These are phyloP conservation scores for Hippophae gyantsensis DNA, from an alignment of 306 rosid species.

Conservation along the genomic window DNA sequence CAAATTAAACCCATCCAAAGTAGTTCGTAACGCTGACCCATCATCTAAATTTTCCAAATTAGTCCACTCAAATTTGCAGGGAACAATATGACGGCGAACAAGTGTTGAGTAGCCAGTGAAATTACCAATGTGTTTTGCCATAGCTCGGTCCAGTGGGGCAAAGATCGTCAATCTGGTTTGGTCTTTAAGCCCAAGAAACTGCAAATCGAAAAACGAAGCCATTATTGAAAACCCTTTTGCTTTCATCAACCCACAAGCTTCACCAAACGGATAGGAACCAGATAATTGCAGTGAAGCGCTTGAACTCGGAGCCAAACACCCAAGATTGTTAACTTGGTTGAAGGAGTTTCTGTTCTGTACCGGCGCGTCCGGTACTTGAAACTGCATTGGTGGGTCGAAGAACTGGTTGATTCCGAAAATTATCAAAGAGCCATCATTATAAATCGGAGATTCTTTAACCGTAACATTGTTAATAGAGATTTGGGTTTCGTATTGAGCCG, in stretches of 20 bases:
- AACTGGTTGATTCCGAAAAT: slow-evolving; percentile 28
- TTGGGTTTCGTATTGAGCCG: neutral
- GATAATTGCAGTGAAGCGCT: neutral
- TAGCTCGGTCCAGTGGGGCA: slow-evolving; percentile 29
- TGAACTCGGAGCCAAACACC: slow-evolving; percentile 4
- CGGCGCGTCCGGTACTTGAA: slow-evolving; percentile 13
- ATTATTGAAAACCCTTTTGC: slow-evolving; percentile 28
- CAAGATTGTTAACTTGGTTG: neutral
- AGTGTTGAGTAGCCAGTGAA: slow-evolving; percentile 19
- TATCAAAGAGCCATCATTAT: slow-evolving; percentile 31
- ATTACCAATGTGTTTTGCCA: slow-evolving; percentile 8
- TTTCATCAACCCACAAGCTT: slow-evolving; percentile 18
- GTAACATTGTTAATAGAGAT: slow-evolving; percentile 50
- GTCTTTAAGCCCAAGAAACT: slow-evolving; percentile 21
- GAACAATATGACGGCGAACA: slow-evolving; percentile 37
- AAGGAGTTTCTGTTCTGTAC: neutral
- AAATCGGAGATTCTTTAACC: slow-evolving; percentile 26
- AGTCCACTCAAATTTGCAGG: slow-evolving; percentile 42
- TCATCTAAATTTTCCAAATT: slow-evolving; percentile 26
- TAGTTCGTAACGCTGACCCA: slow-evolving; percentile 27
- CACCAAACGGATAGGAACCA: slow-evolving; percentile 5
- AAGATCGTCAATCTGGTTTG: slow-evolving; percentile 27
- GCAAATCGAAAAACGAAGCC: slow-evolving; percentile 34
- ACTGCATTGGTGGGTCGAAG: slow-evolving; percentile 38
- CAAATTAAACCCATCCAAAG: slow-evolving; percentile 26